Conservation (phyloP, 371 early-diverging fungal genomes). For the Rhizopus sp. region DNA sequence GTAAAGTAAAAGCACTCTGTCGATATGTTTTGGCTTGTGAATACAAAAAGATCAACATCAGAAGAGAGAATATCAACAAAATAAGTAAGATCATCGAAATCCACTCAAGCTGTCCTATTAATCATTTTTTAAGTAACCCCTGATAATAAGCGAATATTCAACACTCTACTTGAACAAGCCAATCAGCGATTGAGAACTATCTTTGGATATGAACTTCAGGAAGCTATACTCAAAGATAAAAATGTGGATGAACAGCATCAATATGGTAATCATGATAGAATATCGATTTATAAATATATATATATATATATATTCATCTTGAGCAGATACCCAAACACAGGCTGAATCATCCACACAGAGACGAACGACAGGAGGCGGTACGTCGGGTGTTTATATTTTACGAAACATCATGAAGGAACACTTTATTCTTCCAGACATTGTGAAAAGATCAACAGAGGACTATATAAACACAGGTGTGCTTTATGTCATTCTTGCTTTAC, state of each 20-base stretch:
- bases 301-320: neutral
- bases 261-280: neutral
- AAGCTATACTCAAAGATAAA: slow-evolving; percentile 16
- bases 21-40: slow-evolving; percentile 67
- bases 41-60: slow-evolving; percentile 46
- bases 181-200: slow-evolving; percentile 46
- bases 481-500: slow-evolving; percentile 61
- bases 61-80: slow-evolving; percentile 65
- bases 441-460: slow-evolving; percentile 49
- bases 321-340: neutral
- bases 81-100: slow-evolving; percentile 41
- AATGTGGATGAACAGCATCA: slow-evolving; percentile 10
- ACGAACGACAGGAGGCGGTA: slow-evolving; percentile 14
- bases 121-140: neutral
- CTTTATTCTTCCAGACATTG: slow-evolving; percentile 36
- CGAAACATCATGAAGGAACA: slow-evolving; percentile 48
- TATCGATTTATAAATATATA: neutral
- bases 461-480: slow-evolving; percentile 54
- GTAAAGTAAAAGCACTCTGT: slow-evolving; percentile 62
- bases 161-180: slow-evolving; percentile 45
- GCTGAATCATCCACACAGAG: slow-evolving; percentile 29
- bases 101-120: neutral
- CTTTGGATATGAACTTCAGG: slow-evolving; percentile 62
- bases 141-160: slow-evolving; percentile 4
- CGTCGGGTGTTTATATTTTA: slow-evolving; percentile 56